phyloP scores from a whole-genome alignment of 2,329 filamentous ascomycete species.

The Pleoardoris graminearum region DNA sequence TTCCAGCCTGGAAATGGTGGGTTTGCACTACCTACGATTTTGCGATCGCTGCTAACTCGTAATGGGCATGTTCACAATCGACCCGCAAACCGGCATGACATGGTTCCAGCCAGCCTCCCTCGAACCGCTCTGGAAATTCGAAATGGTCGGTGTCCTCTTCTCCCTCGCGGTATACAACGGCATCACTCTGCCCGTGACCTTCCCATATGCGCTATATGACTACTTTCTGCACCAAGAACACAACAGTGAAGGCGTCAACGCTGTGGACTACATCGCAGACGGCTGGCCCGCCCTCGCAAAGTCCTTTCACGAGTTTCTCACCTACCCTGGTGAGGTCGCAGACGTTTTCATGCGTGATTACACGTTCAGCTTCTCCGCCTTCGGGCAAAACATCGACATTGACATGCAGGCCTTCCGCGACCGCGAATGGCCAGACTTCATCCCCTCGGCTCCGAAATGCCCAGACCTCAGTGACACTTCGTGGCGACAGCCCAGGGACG shows the following conservation, averaged over 20 bases:
- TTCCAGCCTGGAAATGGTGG: constrained; percentile 74
- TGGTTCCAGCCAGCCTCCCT: constrained; percentile 86
- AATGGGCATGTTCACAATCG: constrained; percentile 77
- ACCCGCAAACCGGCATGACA: constrained; percentile 73
- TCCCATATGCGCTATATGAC: constrained; percentile 82
- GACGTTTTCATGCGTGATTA: constrained; percentile 85
- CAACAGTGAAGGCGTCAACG: constrained; percentile 27
- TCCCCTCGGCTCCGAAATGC: background rate
- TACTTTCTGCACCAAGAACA: constrained; percentile 73
- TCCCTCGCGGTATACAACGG: constrained; percentile 93
- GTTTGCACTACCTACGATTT: constrained; percentile 12
- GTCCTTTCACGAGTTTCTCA: constrained; percentile 71
- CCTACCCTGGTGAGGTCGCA: constrained; percentile 78
- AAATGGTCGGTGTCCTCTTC: constrained; percentile 84
- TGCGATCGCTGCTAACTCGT: constrained; percentile 13
- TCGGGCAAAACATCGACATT: constrained; percentile 57
- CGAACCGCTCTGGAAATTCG: constrained; percentile 86
- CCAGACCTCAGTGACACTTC: constrained; percentile 2
- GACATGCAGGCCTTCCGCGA: constrained; percentile 52
- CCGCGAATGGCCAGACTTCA: background rate
- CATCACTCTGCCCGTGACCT: constrained; percentile 84
- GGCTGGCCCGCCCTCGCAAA: constrained; percentile 83
- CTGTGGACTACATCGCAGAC: constrained; percentile 76
- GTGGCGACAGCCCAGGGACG: background rate
- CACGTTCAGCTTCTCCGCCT: constrained; percentile 73